Evolutionary conservation across 768 basidiomycete genomes (phyloP), one percentile per base, ranked within the genome.

Genomic region (Piloderma croceum): DNA sequence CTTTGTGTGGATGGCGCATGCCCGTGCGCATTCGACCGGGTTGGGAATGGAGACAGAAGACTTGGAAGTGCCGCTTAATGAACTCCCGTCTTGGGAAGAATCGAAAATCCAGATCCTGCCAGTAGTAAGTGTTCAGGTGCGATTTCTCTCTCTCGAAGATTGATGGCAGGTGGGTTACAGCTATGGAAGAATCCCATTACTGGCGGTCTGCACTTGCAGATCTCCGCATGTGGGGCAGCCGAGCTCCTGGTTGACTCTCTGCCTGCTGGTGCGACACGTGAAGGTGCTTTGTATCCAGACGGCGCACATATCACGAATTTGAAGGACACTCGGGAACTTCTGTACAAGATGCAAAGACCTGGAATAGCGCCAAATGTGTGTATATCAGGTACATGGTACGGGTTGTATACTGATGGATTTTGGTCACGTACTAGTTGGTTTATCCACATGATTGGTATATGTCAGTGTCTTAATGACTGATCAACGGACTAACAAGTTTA

Each of bases 161-260:
- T 29, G 27, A 29, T 9, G 27, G 10, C 15, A 22, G 9, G 10
- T 13, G 1, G 6, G 13, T 7, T 22, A 20, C 45, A 75, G 68
- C 55, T 69, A 10, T 80, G 79, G 79, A 77, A 77, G 67, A 80
- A 80, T 59, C 75, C 76, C 0, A 68, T 72, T 9, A 80, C 77
- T 2, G 65, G 68, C 17, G 54, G 56, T 0, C 64, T 81, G 18
- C 76, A 79, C 51, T 65, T 78, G 52, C 72, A 79, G 49, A 76
- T 79, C n/a, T 76, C 78, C 52, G 78, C 70, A 5, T 71, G 68
- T 44, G 73, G 65, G n/a, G 65, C 59, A 10, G 45, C 51, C 4
- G 61, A 68, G 31, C 59, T 78, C 21, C 40, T 67, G 43, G 58
- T 81, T 44, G 71, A 67, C 7, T 70, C 77, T 9, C 61, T 79